phyloP scores from a whole-genome alignment of 805 yeast species.

The Starmerella stigmatis region DNA sequence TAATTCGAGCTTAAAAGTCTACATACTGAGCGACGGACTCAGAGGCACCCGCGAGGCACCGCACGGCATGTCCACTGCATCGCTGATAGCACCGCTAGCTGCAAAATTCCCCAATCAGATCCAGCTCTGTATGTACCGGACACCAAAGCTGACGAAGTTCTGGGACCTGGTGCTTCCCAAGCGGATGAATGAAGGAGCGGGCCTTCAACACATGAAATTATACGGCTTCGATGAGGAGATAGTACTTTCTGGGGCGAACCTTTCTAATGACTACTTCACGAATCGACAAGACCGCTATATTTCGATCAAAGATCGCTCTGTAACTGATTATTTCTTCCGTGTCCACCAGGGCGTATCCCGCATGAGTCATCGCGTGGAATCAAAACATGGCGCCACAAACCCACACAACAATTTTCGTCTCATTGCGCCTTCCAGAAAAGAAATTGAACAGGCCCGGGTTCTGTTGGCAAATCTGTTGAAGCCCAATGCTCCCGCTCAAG shows the following conservation, averaged over 20 bases:
- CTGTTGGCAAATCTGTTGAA: neutral
- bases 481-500: neutral
- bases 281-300: slow-evolving; percentile 92
- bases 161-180: slow-evolving; percentile 59
- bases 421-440: neutral
- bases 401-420: slow-evolving; percentile 1
- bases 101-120: slow-evolving; percentile 54
- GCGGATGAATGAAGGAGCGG: slow-evolving; percentile 80
- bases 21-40: slow-evolving; percentile 72
- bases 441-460: neutral
- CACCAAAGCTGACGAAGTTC: slow-evolving; percentile 71
- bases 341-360: slow-evolving; percentile 58
- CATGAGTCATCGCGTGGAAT: slow-evolving; percentile 54
- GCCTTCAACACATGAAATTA: slow-evolving; percentile 93
- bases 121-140: slow-evolving; percentile 73
- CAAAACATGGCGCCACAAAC: neutral
- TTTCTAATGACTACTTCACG: slow-evolving; percentile 84
- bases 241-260: slow-evolving; percentile 80
- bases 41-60: slow-evolving; percentile 94
- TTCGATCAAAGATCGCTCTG: slow-evolving; percentile 44
- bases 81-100: slow-evolving; percentile 56
- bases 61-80: slow-evolving; percentile 55
- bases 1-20: slow-evolving; percentile 56
- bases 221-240: slow-evolving; percentile 92
- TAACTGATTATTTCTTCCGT: slow-evolving; percentile 65